Percentiles rank a stretch among this genome's conserved stretches.
Conservation (phyloP, 2,329 filamentous ascomycete species). For the Xylaria multiplex region DNA sequence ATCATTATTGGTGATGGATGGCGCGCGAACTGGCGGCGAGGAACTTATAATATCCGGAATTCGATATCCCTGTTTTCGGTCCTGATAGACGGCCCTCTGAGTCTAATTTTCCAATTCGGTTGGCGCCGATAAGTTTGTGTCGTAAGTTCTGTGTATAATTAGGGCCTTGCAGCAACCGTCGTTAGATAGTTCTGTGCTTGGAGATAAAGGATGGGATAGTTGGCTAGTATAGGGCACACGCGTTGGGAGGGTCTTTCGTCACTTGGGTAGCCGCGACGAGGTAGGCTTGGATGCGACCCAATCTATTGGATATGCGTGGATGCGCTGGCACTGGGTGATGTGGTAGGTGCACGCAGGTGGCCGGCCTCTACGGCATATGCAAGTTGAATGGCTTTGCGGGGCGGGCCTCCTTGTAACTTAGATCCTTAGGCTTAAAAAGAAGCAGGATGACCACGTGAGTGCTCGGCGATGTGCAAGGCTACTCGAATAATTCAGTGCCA, state of each 20-base stretch:
- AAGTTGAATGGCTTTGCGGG: slow-evolving; percentile 61
- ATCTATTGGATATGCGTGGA: slow-evolving; percentile 69
- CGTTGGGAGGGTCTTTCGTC: slow-evolving; percentile 54
- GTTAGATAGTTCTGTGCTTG: slow-evolving; percentile 44
- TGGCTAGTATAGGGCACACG: slow-evolving; percentile 59
- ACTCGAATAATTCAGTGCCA: slow-evolving; percentile 44
- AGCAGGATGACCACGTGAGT: slow-evolving; percentile 42
- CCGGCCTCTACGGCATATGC: slow-evolving; percentile 68
- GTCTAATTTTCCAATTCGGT: slow-evolving; percentile 32
- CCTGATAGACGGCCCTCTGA: slow-evolving; percentile 24
- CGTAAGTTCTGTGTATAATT: slow-evolving; percentile 41
- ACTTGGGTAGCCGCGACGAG: slow-evolving; percentile 58
- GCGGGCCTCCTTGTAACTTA: slow-evolving; percentile 59
- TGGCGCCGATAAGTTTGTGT: slow-evolving; percentile 32
- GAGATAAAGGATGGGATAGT: slow-evolving; percentile 50
- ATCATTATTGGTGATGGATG: slow-evolving; percentile 62
- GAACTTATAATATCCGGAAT: slow-evolving; percentile 47
- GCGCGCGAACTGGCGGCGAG: slow-evolving; percentile 44
- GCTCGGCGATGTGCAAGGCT: slow-evolving; percentile 43
- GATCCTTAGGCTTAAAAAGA: slow-evolving; percentile 43
- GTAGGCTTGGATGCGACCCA: slow-evolving; percentile 60
- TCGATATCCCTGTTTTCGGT: slow-evolving; percentile 46
- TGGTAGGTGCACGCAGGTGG: slow-evolving; percentile 64
- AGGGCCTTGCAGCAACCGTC: slow-evolving; percentile 41
- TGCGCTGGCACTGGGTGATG: slow-evolving; percentile 68